Percentiles rank a stretch among this genome's conserved stretches.
These are phyloP conservation scores for Raphanus sativus DNA, from an alignment of 345 rosid species.

Conservation along the genomic window DNA sequence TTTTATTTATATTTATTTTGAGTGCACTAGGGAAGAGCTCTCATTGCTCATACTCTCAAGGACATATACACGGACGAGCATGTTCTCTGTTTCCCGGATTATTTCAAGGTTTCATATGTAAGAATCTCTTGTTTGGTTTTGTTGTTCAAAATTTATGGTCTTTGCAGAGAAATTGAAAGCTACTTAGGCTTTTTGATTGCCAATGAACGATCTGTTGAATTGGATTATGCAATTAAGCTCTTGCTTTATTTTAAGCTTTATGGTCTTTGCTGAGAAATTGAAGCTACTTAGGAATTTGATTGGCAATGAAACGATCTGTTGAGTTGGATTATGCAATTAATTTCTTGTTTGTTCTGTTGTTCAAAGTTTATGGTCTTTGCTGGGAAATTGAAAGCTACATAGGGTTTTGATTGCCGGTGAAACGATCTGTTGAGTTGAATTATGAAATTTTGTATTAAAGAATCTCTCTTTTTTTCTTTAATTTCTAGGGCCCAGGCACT, in stretches of 20 bases:
- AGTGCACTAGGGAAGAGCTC: not conserved
- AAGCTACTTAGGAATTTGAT: not conserved
- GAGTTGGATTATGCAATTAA: not conserved
- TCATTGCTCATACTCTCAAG: not conserved
- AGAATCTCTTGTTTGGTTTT: not conserved
- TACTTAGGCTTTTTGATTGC: not conserved
- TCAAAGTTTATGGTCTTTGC: not conserved
- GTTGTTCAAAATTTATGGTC: not conserved
- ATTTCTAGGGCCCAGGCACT: constrained; percentile 1
- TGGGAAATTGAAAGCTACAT: not conserved
- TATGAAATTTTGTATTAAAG: not conserved
- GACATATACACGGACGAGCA: not conserved
- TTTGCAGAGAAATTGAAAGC: not conserved
- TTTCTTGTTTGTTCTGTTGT: not conserved
- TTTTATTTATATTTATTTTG: not conserved
- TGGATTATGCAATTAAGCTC: not conserved
- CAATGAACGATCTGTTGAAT: not conserved
- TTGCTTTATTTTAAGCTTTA: not conserved
- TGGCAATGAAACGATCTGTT: not conserved
- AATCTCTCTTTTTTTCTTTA: not conserved
- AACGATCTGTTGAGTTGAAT: not conserved
- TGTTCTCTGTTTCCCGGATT: not conserved
- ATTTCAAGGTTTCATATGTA: not conserved
- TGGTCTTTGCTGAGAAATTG: not conserved
- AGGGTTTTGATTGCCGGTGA: not conserved